Base-by-base conservation (phyloP, 495 filamentous ascomycete species). In the Podospora appendiculata region DNA sequence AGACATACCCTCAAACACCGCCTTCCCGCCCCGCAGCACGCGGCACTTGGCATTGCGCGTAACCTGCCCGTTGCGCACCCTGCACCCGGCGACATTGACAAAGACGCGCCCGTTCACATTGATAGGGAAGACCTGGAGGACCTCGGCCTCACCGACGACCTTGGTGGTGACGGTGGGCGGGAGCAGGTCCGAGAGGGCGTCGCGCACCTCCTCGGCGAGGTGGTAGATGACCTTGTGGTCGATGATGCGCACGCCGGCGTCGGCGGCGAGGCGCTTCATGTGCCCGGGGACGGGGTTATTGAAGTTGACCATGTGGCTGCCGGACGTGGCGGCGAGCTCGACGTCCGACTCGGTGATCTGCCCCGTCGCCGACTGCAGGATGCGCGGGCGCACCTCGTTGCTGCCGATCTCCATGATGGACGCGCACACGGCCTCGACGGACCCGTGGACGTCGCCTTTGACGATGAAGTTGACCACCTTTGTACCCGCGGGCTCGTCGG, bases 181-280 rank as follows among this genome's bases (percentile, higher is more conserved):
- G 14, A 99, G 76, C 42, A 81, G 70, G 52, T 84, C 80, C 52
- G 78, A 83, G 51, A 99, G 60, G 38, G 70, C 76, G 0, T 66
- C 79, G 63, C 82, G 86, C 45, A 96, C 85, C 48, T 89, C 86
- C 60, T 97, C 91, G 9, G 88, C 80, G 9, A 97, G 75, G 50
- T 86, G 83, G 65, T 99, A 97, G 58, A 99, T 99, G 58, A 99
- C 81, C 56, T 86, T 96, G 62, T 92, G 84, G 47, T 95, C 83
- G 56, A 96, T 60, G 18, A 99, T 85, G 41, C 68, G 71, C 35
- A 98, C 90, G 9, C 83, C 80, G 45, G 76, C 72, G 1, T 70
- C 62, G 53, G 87, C 83, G 1, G 93, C 93, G 61, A 86, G 71
- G 8, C 79, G 77, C 36, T 74, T 69, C 54, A 96, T 88, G 51